Base-by-base conservation (phyloP, 139 green algal genomes). In the Chlorella vulgaris region DNA sequence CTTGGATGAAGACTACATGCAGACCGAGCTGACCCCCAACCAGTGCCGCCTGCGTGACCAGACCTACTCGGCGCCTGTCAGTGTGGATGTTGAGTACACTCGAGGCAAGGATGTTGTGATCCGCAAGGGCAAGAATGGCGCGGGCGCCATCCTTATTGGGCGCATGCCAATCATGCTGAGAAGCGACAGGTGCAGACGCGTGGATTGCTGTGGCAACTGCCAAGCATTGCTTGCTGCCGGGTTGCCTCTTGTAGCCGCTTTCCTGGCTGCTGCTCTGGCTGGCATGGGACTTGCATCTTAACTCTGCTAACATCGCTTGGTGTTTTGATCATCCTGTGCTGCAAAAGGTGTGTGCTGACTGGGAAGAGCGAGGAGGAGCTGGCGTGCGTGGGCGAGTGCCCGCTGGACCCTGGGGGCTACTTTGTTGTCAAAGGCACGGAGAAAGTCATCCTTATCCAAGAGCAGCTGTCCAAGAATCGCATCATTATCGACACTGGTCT, bases 371-470 rank as follows among this genome's bases (percentile, higher is more conserved):
- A 99, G 80, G 77, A 88, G 10, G 88, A 98, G 90, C 91, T 99
- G 83, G 93, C 94, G 22, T 79, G 86, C 43, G 88, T 98, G 74
- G 92, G 90, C 0, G 97, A 99, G 90, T 99, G 97, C 84, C 97
- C 97, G 0, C 89, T 99, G 70, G 97, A 99, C 85, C 95, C 97
- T 1, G 97, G 97, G 0, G 97, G 97, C 35, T 99, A 99, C 89
- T 99, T 99, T 79, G 91, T 99, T 10, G 92, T 99, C 29, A 91
- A 81, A 86, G 93, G 93, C 63, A 91, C 88, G n/a, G 93, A 96
- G 83, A 97, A 99, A 88, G 97, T 99, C 19, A 98, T 99, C 69
- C 89, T 99, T 18, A 99, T 99, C 86, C 97, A 99, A 85, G 97
- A 99, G 91, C 96, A 99, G 91, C 91, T 99, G 76, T 94, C 87